Conservation (phyloP, 2,329 filamentous ascomycete genomes). For the Coniosporium tulheliwenetii region DNA sequence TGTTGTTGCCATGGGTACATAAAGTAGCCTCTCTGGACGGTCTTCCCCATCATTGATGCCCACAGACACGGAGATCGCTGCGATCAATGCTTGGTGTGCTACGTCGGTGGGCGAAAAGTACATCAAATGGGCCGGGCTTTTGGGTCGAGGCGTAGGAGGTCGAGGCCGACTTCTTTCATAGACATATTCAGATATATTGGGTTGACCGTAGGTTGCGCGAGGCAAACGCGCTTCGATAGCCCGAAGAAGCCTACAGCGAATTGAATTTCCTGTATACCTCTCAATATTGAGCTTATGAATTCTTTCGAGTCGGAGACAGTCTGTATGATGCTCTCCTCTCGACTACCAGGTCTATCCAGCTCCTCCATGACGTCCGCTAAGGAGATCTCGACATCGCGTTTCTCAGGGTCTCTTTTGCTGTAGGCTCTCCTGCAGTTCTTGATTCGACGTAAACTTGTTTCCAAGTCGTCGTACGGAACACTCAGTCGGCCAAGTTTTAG, state of each 20-base stretch:
- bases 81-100: conserved; percentile 84
- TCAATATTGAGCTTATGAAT: conserved; percentile 75
- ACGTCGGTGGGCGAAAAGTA: conserved; percentile 89
- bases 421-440: conserved; percentile 38
- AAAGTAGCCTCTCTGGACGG: conserved; percentile 72
- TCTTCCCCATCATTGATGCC: conserved; percentile 83
- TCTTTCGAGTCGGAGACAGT: conserved; percentile 86
- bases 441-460: conserved; percentile 21
- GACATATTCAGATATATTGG: conserved; percentile 73
- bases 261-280: conserved; percentile 91
- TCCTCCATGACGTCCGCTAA: conserved; percentile 64
- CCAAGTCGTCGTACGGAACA: conserved; percentile 67
- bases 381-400: conserved; percentile 38
- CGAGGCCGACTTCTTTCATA: conserved; percentile 92
- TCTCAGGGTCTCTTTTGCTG: conserved; percentile 8
- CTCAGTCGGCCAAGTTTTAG: conserved; percentile 84
- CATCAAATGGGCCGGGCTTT: conserved; percentile 92
- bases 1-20: conserved; percentile 94
- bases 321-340: conserved; percentile 55
- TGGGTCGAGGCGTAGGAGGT: conserved; percentile 78
- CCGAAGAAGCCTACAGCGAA: conserved; percentile 86
- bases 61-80: conserved; percentile 81
- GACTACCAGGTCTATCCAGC: conserved; percentile 50
- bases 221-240: conserved; percentile 63
- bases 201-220: conserved; percentile 48